These are phyloP conservation scores for Aphanoascus verrucosus DNA, from an alignment of 2,329 filamentous ascomycete genomes.

Conservation along the genomic window DNA sequence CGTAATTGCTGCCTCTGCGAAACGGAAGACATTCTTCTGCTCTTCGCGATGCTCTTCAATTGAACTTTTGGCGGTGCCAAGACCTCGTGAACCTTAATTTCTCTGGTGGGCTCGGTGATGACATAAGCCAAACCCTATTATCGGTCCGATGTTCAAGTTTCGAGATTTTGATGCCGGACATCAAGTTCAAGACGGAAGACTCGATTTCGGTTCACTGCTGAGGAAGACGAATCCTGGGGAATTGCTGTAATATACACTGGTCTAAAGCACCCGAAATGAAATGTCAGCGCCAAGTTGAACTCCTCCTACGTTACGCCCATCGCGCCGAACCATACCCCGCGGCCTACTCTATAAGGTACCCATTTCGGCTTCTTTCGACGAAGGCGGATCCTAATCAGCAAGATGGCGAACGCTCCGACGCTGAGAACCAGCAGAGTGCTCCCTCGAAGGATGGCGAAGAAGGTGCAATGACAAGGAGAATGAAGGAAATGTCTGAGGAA, in stretches of 20 bases:
- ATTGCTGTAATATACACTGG: not conserved
- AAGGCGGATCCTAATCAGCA: constrained; percentile 14
- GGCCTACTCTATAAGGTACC: not conserved
- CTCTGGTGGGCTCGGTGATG: not conserved
- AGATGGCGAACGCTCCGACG: not conserved
- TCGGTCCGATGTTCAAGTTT: not conserved
- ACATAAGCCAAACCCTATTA: not conserved
- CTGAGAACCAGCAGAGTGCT: constrained; percentile 14
- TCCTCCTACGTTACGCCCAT: constrained; percentile 18
- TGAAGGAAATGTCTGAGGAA: constrained; percentile 52
- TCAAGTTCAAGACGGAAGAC: not conserved
- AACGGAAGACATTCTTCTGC: not conserved
- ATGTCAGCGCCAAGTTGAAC: not conserved
- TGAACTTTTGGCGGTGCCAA: constrained; percentile 7
- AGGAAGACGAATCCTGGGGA: too few relatives aligned
- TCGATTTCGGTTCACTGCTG: too few relatives aligned
- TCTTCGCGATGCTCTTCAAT: not conserved
- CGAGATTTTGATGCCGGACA: not conserved
- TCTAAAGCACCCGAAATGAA: not conserved
- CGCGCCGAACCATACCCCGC: constrained; percentile 4
- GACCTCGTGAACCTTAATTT: constrained; percentile 2
- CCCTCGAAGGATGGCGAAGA: constrained; percentile 25
- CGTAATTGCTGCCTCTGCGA: not conserved
- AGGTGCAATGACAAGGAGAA: constrained; percentile 48
- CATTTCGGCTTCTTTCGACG: not conserved